Evolutionary conservation across 768 basidiomycete genomes (phyloP).

Genomic region (Suillus americanus): DNA sequence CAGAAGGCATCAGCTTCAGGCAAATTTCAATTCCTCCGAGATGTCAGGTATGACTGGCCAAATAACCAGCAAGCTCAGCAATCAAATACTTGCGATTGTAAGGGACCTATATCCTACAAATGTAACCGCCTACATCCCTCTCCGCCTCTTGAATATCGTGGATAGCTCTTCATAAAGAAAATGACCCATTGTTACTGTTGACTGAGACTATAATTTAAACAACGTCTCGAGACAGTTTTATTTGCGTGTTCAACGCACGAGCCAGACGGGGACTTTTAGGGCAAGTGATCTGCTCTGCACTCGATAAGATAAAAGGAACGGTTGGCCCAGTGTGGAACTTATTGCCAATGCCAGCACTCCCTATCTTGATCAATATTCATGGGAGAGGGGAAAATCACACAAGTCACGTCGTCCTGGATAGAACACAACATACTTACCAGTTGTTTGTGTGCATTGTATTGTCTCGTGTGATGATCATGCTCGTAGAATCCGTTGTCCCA

Average conservation of each 20-base stretch:
- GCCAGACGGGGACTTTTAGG: neutral
- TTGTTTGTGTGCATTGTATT: neutral
- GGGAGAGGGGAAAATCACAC: neutral
- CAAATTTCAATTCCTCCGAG: neutral
- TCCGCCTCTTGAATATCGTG: neutral
- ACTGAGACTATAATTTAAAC: neutral
- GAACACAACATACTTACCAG: neutral
- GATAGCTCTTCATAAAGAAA: neutral
- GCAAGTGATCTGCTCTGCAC: neutral
- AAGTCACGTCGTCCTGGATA: neutral
- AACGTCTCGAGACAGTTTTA: neutral
- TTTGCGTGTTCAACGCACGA: neutral
- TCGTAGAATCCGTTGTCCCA: neutral
- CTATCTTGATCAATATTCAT: neutral
- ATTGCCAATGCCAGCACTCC: neutral
- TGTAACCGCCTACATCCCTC: neutral
- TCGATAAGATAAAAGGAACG: neutral
- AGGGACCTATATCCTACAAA: neutral
- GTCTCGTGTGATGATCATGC: neutral
- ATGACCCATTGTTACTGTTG: neutral
- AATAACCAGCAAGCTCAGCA: neutral
- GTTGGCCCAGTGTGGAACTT: neutral
- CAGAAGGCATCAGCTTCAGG: neutral
- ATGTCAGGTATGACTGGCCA: too few species aligned
- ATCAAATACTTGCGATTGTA: neutral